Evolutionary conservation across 352 stramenopile species (phyloP), one percentile per base, ranked within the genome.

Genomic region (Phytophthora sojae): DNA sequence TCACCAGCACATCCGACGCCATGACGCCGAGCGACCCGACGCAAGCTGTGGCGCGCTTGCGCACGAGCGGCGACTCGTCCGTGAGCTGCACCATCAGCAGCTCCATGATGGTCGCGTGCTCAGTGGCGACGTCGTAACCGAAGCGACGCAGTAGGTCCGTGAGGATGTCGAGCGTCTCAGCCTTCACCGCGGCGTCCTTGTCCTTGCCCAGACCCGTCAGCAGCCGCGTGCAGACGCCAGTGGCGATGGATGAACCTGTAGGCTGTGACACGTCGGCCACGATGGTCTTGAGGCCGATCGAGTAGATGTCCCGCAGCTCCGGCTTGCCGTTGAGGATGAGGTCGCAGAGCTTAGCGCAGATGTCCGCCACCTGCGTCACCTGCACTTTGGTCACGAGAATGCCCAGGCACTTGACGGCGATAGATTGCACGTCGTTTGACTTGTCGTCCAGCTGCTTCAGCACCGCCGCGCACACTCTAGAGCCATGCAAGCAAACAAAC

Each of bases 221-320:
- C 25, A 97, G 75, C 14, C 88, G 83, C 32, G 86, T 78, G 61
- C 83, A 92, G 9, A 97, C 66, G 15, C 76, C 76, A 6, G 83
- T 86, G 3, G 90, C 90, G 25, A 99, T 90, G 6, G 83, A 75
- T 29, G 94, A 84, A 15, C 97, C 97, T 49, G 97, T 98, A 12
- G 77, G 72, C 14, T 91, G 77, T n/a, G 97, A 98, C 39, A 99
- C 96, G 30, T 98, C 94, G 2, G 90, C 83, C 17, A 99, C 87
- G 76, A 99, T 93, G 8, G 97, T 99, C 81, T 99, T 99, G 8
- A 99, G 83, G 19, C 98, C 97, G 79, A 99, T 99, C 8, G 97
- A 95, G 77, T 99, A 99, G 30, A 99, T 99, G 82, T 99, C 98
- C 32, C 97, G 88, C 17, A 99, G 85, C 79, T 99, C 98, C 17